A percentile compares a stretch with the other conserved stretches of the same genome.
Evolutionary conservation across 2,329 filamentous ascomycete species (phyloP).

Genomic region (Blastomyces silverae): DNA sequence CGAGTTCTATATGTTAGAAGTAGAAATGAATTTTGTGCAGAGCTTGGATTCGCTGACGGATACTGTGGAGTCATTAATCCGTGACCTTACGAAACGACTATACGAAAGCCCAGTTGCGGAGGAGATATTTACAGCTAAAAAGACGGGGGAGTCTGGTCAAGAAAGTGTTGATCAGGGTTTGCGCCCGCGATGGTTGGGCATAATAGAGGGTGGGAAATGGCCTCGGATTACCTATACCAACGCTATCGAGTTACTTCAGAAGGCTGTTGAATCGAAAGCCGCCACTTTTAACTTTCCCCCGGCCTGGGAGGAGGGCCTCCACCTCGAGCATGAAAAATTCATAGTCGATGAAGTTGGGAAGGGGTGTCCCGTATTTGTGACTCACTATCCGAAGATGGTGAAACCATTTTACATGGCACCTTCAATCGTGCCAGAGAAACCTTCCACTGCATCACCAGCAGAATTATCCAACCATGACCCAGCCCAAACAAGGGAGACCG

Average conservation of each 20-base stretch:
- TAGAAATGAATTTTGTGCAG: slow-evolving; percentile 73
- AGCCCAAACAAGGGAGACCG: slow-evolving; percentile 46
- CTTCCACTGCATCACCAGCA: slow-evolving; percentile 12
- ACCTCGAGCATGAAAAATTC: slow-evolving; percentile 88
- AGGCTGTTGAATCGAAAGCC: slow-evolving; percentile 47
- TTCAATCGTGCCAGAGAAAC: slow-evolving; percentile 30
- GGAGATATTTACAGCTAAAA: slow-evolving; percentile 49
- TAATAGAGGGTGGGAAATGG: slow-evolving; percentile 56
- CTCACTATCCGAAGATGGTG: slow-evolving; percentile 77
- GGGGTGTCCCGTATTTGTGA: slow-evolving; percentile 74
- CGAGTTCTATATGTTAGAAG: slow-evolving; percentile 99
- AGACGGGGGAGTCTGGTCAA: slow-evolving; percentile 38
- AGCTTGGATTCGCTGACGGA: slow-evolving; percentile 66
- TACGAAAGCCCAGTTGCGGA: slow-evolving; percentile 46
- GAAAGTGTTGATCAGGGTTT: slow-evolving; percentile 45
- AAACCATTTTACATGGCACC: slow-evolving; percentile 90
- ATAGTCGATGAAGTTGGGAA: slow-evolving; percentile 63
- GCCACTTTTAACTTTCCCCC: slow-evolving; percentile 61
- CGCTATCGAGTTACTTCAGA: slow-evolving; percentile 62
- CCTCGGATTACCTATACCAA: slow-evolving; percentile 75
- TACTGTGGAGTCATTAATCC: slow-evolving; percentile 72
- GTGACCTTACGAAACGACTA: slow-evolving; percentile 48
- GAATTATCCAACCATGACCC: background rate
- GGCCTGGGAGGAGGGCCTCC: slow-evolving; percentile 65
- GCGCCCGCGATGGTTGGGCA: slow-evolving; percentile 62